Percentiles rank a stretch among this genome's conserved stretches.
These are phyloP conservation scores for Coemansia sp. DNA, from an alignment of 192 early-diverging fungal genomes.

Conservation along the genomic window DNA sequence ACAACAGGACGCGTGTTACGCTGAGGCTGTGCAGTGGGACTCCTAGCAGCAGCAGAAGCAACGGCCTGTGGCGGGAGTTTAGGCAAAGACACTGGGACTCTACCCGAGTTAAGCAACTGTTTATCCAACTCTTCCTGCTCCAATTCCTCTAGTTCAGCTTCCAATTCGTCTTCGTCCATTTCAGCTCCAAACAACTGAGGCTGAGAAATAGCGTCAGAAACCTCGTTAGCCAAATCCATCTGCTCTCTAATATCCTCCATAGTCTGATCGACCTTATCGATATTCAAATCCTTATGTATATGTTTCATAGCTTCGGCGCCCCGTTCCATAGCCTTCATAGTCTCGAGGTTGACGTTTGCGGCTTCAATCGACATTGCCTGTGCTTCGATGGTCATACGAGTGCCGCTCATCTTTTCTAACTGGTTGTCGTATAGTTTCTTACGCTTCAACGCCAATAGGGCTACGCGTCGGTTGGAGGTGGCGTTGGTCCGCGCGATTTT, in stretches of 20 bases:
- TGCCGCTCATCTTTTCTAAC: conserved; percentile 84
- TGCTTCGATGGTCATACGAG: conserved; percentile 88
- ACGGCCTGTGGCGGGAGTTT: conserved; percentile 25
- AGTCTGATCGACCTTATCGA: conserved; percentile 91
- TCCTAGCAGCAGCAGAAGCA: background rate
- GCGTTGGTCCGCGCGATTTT: conserved; percentile 86
- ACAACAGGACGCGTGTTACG: background rate
- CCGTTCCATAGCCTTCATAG: conserved; percentile 91
- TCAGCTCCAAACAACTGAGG: conserved; percentile 86
- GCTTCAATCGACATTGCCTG: conserved; percentile 96
- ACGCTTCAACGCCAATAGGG: conserved; percentile 92
- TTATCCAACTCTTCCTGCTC: conserved; percentile 92
- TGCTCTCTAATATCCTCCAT: conserved; percentile 98
- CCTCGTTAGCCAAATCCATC: conserved; percentile 94
- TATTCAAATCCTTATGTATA: conserved; percentile 82
- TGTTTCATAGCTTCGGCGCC: conserved; percentile 92
- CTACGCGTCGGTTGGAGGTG: conserved; percentile 84
- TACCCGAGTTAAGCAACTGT: conserved; percentile 74
- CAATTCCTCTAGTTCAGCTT: conserved; percentile 84
- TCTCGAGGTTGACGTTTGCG: conserved; percentile 93
- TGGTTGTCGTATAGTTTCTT: conserved; percentile 85
- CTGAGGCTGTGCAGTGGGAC: conserved; percentile 7
- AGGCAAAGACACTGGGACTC: conserved; percentile 64
- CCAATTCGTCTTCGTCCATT: conserved; percentile 91
- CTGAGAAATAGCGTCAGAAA: conserved; percentile 89